Evolutionary conservation across 495 filamentous ascomycete species (phyloP).

Genomic region (Penicillium bialowiezense): DNA sequence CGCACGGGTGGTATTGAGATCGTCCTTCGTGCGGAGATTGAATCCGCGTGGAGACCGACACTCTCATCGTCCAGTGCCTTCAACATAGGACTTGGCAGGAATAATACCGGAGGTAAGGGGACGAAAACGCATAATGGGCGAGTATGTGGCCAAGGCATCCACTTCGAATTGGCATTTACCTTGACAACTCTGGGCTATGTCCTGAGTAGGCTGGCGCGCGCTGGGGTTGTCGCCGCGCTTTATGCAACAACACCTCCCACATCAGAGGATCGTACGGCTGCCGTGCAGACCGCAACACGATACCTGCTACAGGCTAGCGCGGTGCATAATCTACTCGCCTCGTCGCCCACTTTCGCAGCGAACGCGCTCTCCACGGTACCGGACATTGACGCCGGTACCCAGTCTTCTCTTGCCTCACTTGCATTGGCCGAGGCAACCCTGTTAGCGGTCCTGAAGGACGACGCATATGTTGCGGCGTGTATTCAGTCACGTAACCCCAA

Average conservation of each 20-base stretch:
- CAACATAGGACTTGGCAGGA: background rate
- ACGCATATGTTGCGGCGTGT: conserved; percentile 80
- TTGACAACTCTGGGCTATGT: conserved; percentile 74
- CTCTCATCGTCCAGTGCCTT: conserved; percentile 50
- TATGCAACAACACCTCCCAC: conserved; percentile 60
- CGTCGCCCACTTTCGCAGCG: conserved; percentile 25
- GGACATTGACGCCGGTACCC: conserved; percentile 63
- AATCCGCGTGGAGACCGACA: conserved; percentile 80
- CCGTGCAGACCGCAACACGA: conserved; percentile 73
- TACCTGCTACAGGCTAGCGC: conserved; percentile 74
- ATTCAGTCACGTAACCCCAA: conserved; percentile 73
- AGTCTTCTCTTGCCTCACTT: conserved; percentile 69
- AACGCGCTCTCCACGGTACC: conserved; percentile 19
- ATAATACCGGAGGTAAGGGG: background rate
- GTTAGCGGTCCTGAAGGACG: conserved; percentile 85
- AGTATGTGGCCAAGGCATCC: conserved; percentile 66
- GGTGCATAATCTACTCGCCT: conserved; percentile 67
- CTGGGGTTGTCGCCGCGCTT: conserved; percentile 47
- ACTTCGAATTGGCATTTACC: conserved; percentile 78
- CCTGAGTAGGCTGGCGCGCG: conserved; percentile 66
- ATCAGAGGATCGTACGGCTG: conserved; percentile 60
- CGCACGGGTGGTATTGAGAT: conserved; percentile 57
- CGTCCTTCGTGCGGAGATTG: conserved; percentile 53
- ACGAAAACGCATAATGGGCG: conserved; percentile 38
- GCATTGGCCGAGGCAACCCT: conserved; percentile 86